phyloP scores from a whole-genome alignment of 495 filamentous ascomycete species.

The Talaromyces borbonicus region DNA sequence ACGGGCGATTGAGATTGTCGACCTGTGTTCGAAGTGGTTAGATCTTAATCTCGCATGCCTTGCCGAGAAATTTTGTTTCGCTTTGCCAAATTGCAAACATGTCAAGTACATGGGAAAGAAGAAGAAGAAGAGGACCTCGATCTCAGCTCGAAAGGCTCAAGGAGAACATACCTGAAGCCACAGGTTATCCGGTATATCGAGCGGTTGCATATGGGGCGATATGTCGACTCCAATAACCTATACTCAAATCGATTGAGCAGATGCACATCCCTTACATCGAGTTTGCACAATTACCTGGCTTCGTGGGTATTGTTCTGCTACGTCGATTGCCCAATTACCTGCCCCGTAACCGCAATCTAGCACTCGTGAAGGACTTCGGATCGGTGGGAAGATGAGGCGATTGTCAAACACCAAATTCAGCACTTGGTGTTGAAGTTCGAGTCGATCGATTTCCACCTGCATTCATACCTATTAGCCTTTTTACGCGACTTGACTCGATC shows the following conservation, averaged over 20 bases:
- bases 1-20: slow-evolving; percentile 68
- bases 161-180: slow-evolving; percentile 51
- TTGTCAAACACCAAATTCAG: slow-evolving; percentile 65
- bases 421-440: slow-evolving; percentile 59
- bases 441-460: slow-evolving; percentile 73
- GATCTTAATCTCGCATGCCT: slow-evolving; percentile 5
- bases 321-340: slow-evolving; percentile 50
- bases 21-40: slow-evolving; percentile 35
- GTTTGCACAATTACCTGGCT: slow-evolving; percentile 52
- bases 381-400: slow-evolving; percentile 70
- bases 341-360: slow-evolving; percentile 72
- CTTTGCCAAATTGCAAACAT: too few relatives aligned
- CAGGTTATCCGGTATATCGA: slow-evolving; percentile 57
- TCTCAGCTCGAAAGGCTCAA: too few relatives aligned
- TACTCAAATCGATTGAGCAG: background rate
- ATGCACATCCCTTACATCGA: background rate
- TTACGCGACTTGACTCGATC: background rate
- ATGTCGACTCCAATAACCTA: slow-evolving; percentile 80
- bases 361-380: slow-evolving; percentile 51
- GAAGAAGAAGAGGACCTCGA: too few relatives aligned
- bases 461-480: slow-evolving; percentile 9
- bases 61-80: background rate
- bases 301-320: slow-evolving; percentile 56
- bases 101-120: background rate
- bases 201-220: slow-evolving; percentile 62